Evolutionary conservation across 495 filamentous ascomycete species (phyloP), one percentile per base, ranked within the genome.

Genomic region (Aspergillus egyptiacus): DNA sequence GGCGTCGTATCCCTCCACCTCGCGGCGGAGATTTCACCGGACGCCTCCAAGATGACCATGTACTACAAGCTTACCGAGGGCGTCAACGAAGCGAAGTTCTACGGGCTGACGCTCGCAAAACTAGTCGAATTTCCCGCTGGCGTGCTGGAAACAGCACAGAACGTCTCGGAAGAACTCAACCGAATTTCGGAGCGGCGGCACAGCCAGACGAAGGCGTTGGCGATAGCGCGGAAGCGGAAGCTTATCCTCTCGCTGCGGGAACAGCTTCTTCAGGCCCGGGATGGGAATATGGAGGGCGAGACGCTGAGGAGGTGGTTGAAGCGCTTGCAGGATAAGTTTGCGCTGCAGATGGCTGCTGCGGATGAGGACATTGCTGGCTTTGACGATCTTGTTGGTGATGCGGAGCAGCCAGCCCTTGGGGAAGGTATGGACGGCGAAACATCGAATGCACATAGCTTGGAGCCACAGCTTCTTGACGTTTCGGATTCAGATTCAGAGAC

Each of bases 1-100:
- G 89, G 87, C 6, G 88, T 96, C 2, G 70, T 91, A 36, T 91
- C 85, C 58, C 67, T 93, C 14, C 89, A 96, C 58, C 77, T 97
- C 3, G 79, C 79, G 1, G 87, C 89, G 13, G 77, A 95, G 38
- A 78, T 82, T 33, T 66, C 70, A 5, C 44, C 58, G 2, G 58
- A 65, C 23, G 55, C 69, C 7, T 69, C 67, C 8, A 74, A 72
- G 48, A 87, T 96, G 73, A 90, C 74, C 0, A 93, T 96, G 86
- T 76, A 90, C 1, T 96, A 97, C 65, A 87, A 81, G 38, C 77
- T 96, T 45, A 68, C 76, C 17, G 72, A 81, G 24, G 91, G 91
- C 0, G 76, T 74, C 3, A 80, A 88, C 6, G 65, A 81, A 48
- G 81, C 86, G 50, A 73, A 84, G 48, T 79, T 89, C 53, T 97